Evolutionary conservation across 805 yeast species (phyloP), one percentile per base, ranked within the genome.

Genomic region (Dipodascus albidus): DNA sequence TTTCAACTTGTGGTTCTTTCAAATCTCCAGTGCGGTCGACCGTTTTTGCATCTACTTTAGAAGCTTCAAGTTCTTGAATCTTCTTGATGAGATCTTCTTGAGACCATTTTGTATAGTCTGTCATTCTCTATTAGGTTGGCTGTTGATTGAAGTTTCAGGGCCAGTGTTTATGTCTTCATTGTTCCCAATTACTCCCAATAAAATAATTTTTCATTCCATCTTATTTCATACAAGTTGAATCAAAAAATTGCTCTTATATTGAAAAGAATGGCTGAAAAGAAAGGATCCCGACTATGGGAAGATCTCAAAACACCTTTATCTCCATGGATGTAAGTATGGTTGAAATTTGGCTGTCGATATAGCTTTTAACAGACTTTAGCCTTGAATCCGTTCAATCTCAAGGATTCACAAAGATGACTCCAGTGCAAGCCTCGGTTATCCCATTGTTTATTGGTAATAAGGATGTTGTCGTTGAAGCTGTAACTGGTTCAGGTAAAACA

Each of bases 401-500:
- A 56, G 96, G 95, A 1, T 90, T 78, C 64, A 77, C 79, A 1
- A 66, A 78, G 11, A 88, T 91, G 96, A 93, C 99, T 0, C 96
- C 99, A 0, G 99, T 93, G 0, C 99, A 93, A 65, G 98, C 99
- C 0, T 80, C 97, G 0, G 83, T 95, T 0, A 85, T 93, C 50
- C 99, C 99, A 0, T 70, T 90, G 55, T 78, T 93, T 58, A 69
- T 83, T 21, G 81, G 81, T 19, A 85, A 89, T 64, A 91, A 91
- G 63, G 99, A 93, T 69, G 96, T 93, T 2, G 93, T 93, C 6
- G 98, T 89, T 1, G 97, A 93, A 65, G 96, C 97, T 0, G 96
- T 88, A 1, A 93, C 99, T 0, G 99, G 99, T 0, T 89, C 97
- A 0, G 99, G 99, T n/a, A 93, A 93, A 66, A 93, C 99, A 0